These are phyloP conservation scores for Paxillus rubicundulus DNA, from an alignment of 768 basidiomycete genomes.

Conservation along the genomic window DNA sequence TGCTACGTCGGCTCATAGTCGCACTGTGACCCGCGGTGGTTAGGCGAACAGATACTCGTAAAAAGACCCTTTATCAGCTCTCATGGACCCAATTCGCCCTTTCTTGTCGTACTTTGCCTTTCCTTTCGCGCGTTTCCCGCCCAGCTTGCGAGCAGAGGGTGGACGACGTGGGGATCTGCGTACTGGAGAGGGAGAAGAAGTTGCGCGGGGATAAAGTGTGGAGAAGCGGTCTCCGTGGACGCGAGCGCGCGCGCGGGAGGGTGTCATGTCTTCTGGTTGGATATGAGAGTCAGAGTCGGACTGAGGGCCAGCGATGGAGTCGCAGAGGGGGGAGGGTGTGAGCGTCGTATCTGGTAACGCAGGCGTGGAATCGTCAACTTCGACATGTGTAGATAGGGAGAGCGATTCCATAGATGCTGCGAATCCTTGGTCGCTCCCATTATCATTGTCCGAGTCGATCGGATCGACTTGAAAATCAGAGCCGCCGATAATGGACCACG, in stretches of 20 bases:
- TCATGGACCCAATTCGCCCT: conserved; percentile 14
- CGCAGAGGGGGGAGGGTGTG: conserved; percentile 2
- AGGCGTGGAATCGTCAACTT: conserved; percentile 16
- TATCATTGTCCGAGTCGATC: conserved; percentile 25
- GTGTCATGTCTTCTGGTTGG: conserved; percentile 5
- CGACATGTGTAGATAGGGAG: conserved; percentile 29
- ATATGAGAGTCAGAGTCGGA: not conserved
- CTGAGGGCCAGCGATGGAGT: not conserved
- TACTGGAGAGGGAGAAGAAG: conserved; percentile 57
- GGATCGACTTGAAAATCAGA: conserved; percentile 32
- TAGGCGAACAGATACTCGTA: conserved; percentile 47
- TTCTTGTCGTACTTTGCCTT: conserved; percentile 15
- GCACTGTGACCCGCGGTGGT: conserved; percentile 1
- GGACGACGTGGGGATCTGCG: conserved; percentile 34
- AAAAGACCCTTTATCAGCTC: conserved; percentile 27
- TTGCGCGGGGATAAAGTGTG: conserved; percentile 35
- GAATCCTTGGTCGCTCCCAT: conserved; percentile 31
- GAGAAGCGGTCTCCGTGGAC: conserved; percentile 27
- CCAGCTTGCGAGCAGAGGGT: conserved; percentile 10
- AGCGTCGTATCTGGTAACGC: conserved; percentile 1
- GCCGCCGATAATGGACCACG: conserved; percentile 38
- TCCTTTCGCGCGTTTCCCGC: conserved; percentile 12
- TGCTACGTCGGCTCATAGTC: too few species aligned
- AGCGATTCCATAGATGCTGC: conserved; percentile 35
- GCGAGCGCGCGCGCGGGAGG: conserved; percentile 21